Conservation (phyloP, 495 filamentous ascomycete species). For the Aspergillus egyptiacus region DNA sequence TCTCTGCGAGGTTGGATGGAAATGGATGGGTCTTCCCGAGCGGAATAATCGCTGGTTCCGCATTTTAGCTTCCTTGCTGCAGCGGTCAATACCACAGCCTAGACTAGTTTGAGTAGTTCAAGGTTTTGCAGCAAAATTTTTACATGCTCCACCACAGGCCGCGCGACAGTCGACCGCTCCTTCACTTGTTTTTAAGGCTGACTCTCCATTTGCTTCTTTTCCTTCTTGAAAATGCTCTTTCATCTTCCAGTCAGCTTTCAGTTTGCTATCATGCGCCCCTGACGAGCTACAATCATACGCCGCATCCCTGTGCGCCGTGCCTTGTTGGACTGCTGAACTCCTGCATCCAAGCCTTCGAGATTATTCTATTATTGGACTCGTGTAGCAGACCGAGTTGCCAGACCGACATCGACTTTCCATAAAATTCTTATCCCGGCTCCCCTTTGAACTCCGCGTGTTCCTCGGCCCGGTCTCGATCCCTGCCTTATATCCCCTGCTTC, state of each 20-base stretch:
- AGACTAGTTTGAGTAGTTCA: too few species aligned
- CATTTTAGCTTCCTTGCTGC: constrained; percentile 10
- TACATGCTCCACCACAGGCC: not conserved
- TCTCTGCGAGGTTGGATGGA: not conserved
- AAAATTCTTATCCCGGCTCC: constrained; percentile 1
- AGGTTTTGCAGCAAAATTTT: constrained; percentile 11
- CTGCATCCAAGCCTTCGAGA: constrained; percentile 17
- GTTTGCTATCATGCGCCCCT: constrained; percentile 21
- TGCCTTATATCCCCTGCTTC: constrained; percentile 3
- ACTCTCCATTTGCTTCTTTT: not conserved
- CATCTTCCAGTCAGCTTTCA: constrained; percentile 21
- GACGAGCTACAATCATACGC: constrained; percentile 13
- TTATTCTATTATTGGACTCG: constrained; percentile 10
- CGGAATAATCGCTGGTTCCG: not conserved
- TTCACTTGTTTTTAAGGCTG: constrained; percentile 10
- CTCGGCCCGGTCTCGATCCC: constrained; percentile 10
- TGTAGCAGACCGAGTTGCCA: constrained; percentile 12
- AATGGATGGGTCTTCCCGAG: constrained; percentile 1
- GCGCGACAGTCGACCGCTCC: too few species aligned
- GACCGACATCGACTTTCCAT: not conserved
- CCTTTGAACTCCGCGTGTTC: constrained; percentile 3
- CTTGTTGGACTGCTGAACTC: constrained; percentile 13
- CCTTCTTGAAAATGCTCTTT: constrained; percentile 1
- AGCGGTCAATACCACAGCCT: too few species aligned
- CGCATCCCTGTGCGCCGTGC: constrained; percentile 24